These are phyloP conservation scores for Backusella mclennaniae DNA, from an alignment of 192 early-diverging fungal species.

Conservation along the genomic window DNA sequence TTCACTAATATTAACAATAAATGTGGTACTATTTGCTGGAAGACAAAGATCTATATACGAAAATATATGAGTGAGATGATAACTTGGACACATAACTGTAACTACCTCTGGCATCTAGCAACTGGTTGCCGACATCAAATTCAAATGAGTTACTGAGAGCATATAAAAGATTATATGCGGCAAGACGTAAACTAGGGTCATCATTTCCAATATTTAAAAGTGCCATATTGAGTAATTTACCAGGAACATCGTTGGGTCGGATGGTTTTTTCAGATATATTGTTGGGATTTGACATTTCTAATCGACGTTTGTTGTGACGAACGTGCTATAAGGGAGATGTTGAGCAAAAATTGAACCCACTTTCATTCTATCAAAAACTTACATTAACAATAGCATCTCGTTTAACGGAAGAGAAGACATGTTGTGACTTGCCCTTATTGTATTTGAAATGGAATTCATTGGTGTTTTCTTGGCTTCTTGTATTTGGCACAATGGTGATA, in stretches of 20 bases:
- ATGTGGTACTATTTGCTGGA: conserved; percentile 86
- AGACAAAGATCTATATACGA: conserved; percentile 69
- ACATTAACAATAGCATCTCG: conserved; percentile 59
- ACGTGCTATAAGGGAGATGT: conserved; percentile 56
- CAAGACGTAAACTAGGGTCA: conserved; percentile 75
- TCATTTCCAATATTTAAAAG: conserved; percentile 84
- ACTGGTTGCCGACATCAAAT: conserved; percentile 79
- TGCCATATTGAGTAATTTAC: conserved; percentile 90
- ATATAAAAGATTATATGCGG: conserved; percentile 91
- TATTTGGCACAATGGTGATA: conserved; percentile 17
- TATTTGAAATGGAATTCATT: conserved; percentile 81
- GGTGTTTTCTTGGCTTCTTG: conserved; percentile 48
- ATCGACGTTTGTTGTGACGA: conserved; percentile 67
- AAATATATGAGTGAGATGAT: neutral
- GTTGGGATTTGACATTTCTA: conserved; percentile 62
- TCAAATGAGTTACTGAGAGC: conserved; percentile 77
- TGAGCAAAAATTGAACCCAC: neutral
- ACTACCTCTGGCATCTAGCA: conserved; percentile 68
- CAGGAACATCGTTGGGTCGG: conserved; percentile 86
- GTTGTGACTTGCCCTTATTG: conserved; percentile 59
- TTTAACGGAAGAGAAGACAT: conserved; percentile 74
- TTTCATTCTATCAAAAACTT: neutral
- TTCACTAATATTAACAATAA: conserved; percentile 80
- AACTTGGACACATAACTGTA: too few species aligned
- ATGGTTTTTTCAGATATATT: conserved; percentile 70